Base-by-base conservation (phyloP, 805 yeast genomes). In the Jamesozyma jinghongensis region DNA sequence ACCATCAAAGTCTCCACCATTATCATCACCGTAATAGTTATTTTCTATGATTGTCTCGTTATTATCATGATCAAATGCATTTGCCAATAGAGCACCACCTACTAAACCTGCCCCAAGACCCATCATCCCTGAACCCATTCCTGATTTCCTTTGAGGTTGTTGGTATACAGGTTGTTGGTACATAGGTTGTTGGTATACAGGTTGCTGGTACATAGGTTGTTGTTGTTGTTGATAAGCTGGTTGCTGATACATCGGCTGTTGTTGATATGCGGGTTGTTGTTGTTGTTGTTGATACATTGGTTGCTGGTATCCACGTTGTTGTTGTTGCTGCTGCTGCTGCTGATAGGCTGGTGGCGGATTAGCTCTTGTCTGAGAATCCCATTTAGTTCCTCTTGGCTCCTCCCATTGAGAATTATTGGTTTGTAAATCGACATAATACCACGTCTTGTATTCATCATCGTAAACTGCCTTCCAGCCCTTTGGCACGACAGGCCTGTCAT, bases 321-420 rank as follows among this genome's bases (percentile, higher is more conserved):
- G 51, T 18, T 38, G 48, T 16, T 44, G 44, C 34, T 40, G 48
- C 3, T 43, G 38, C 34, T 41, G 48, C 4, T 43, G 39, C 33
- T 38, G 45, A n/a, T 35, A 22, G 2, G 75, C 75, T 7, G 80
- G 79, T 2, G 69, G 67, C 3, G 53, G 60, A 7, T 51, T 62
- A 3, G 42, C 22, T 11, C 37, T 39, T 14, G 40, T 52, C 3
- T 47, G 40, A 6, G 48, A 37, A 8, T 65, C 60, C 56, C 73
- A 72, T 1, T 50, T 57, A 0, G 85, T 75, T 1, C 81, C 81
- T 10, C 45, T 43, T 13, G 96, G 97, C 12, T 79, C 76, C 40
- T 85, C 95, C 97, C 97, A 90, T 61, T 87, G 96, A 0, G 95
- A 85, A 49, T 75, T 67, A 44, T 83, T 81, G 12, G 85, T 74